Evolutionary conservation across 805 yeast species (phyloP), one percentile per base, ranked within the genome.

Genomic region (Sugiyamaella mastotermitis): DNA sequence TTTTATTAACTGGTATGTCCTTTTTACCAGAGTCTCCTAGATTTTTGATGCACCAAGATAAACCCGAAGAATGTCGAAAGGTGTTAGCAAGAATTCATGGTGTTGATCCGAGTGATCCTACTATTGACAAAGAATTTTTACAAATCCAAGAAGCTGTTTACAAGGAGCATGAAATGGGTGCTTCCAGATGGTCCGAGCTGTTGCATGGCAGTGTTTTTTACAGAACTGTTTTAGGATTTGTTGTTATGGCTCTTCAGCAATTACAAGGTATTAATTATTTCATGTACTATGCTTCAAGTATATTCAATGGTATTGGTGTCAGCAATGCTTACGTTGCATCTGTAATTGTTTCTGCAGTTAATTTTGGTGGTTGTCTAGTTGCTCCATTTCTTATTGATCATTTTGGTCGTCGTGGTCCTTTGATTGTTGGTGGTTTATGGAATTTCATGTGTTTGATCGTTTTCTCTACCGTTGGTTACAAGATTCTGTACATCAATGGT

Each of bases 181-280:
- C 58, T 30, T 76, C 74, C 5, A 58, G 69, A 5, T 74, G 78
- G 76, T 43, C 46, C 22, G 74, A 72, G 45, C 64, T 74, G 25
- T 50, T 73, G 53, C 62, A 69, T 37, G 74, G 76, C 47, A 64
- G 62, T 51, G 67, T 73, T 43, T 55, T 60, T 3, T 46, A 46
- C 29, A 31, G 56, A 16, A 33, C 48, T 8, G 22, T 51, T 59
- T 69, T 55, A 49, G 75, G 78, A 56, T 57, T 69, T 42, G 45
- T 58, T 33, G 53, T 68, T 33, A 74, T 71, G 57, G 67, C 71
- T 47, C 64, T 72, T 61, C 78, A 73, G 57, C 85, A 79, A 53
- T 65, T 76, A 50, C 67, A 75, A 18, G 85, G 86, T 42, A 69
- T 76, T 38, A 78, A 78, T 60, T 78, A 76, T 59, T 75, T 78